These are phyloP conservation scores for Dalbergia cochinchinensis DNA, from an alignment of 306 rosid genomes.

Conservation along the genomic window DNA sequence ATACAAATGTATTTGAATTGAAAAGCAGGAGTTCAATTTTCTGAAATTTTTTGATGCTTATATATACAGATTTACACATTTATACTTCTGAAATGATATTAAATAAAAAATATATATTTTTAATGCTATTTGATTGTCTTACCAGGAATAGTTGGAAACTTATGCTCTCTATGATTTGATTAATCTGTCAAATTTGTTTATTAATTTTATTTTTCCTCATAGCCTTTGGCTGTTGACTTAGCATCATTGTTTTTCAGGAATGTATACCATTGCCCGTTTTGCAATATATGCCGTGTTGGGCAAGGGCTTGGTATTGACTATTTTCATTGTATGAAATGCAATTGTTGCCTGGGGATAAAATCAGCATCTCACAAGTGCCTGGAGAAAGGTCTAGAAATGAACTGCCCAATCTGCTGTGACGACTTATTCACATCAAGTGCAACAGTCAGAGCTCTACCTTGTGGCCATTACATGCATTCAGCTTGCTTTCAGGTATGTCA, in stretches of 20 bases:
- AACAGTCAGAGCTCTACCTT: conserved; percentile 90
- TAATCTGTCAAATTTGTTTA: conserved; percentile 22
- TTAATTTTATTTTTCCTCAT: conserved; percentile 32
- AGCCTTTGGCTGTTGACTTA: conserved; percentile 24
- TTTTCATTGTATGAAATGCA: conserved; percentile 98
- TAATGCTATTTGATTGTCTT: conserved; percentile 26
- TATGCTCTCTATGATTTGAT: conserved; percentile 23
- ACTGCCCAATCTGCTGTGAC: conserved; percentile 98
- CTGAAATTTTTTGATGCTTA: not conserved
- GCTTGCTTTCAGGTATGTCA: conserved; percentile 93
- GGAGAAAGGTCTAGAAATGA: conserved; percentile 94
- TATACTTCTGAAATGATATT: not conserved
- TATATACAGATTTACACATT: not conserved
- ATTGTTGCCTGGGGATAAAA: conserved; percentile 94
- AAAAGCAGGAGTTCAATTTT: not conserved
- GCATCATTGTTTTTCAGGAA: conserved; percentile 59
- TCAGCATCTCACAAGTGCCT: conserved; percentile 88
- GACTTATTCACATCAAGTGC: conserved; percentile 96
- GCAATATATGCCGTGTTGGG: conserved; percentile 98
- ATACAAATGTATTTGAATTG: not conserved
- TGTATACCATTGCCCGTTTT: conserved; percentile 98
- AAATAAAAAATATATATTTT: not conserved
- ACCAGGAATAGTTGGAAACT: conserved; percentile 1
- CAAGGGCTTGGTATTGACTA: conserved; percentile 94
- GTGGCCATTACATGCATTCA: conserved; percentile 99